A percentile compares a stretch with the other conserved stretches of the same genome.
Conservation (phyloP, 805 yeast genomes). For the Candida nemodendra region DNA sequence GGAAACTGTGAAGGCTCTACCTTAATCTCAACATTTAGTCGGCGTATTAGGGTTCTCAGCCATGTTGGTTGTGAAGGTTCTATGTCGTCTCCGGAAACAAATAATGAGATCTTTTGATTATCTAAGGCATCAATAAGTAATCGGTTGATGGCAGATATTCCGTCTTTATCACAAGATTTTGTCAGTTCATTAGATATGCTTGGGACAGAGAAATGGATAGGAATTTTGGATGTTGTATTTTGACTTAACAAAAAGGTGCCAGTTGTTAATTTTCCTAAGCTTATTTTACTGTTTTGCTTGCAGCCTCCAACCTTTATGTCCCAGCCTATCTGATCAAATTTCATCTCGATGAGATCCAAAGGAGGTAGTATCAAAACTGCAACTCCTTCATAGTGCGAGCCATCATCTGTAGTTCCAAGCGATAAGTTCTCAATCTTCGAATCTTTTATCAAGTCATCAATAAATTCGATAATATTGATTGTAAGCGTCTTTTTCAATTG, state of each 20-base stretch:
- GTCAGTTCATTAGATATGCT: slow-evolving; percentile 6
- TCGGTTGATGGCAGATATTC: slow-evolving; percentile 11
- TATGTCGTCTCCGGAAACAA: slow-evolving; percentile 7
- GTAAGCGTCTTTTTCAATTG: background rate
- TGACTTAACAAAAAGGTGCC: background rate
- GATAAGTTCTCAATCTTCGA: background rate
- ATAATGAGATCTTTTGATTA: slow-evolving; percentile 1
- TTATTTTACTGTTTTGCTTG: background rate
- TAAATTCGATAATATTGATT: slow-evolving; percentile 1
- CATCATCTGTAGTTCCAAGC: slow-evolving; percentile 3
- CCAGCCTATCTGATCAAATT: slow-evolving; percentile 8
- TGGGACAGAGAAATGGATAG: slow-evolving; percentile 10
- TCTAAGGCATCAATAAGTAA: slow-evolving; percentile 1
- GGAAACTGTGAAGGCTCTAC: slow-evolving; percentile 1
- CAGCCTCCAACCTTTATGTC: slow-evolving; percentile 10
- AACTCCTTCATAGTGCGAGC: slow-evolving; percentile 3
- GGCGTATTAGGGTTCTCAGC: slow-evolving; percentile 7
- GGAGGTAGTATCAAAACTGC: background rate
- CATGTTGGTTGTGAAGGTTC: slow-evolving; percentile 5
- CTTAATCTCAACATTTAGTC: slow-evolving; percentile 1
- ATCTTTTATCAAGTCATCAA: background rate
- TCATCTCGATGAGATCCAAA: background rate
- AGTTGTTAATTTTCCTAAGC: slow-evolving; percentile 1
- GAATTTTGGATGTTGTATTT: background rate
- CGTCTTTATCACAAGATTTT: slow-evolving; percentile 5